Percentiles rank a stretch among this genome's conserved stretches.
Conservation (phyloP, 495 filamentous ascomycete genomes). For the Durotheca rogersii region DNA sequence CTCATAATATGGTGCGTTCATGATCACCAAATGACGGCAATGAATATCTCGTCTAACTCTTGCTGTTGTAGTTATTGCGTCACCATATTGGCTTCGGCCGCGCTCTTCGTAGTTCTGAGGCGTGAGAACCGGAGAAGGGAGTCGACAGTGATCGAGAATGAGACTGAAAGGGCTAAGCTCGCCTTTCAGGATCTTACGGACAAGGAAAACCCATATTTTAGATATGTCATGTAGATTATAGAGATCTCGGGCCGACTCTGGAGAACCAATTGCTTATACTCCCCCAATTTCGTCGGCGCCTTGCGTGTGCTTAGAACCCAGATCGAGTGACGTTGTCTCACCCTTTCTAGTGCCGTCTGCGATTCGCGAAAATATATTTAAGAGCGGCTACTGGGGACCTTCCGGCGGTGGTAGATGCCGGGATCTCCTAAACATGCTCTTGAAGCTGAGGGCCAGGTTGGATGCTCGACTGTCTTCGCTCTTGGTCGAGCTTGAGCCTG, state of each 20-base stretch:
- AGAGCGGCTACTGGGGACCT: conserved; percentile 1
- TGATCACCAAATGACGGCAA: neutral
- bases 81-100: conserved; percentile 55
- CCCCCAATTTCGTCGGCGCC: too few relatives aligned
- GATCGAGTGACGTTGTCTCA: too few relatives aligned
- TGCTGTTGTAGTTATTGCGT: conserved; percentile 60
- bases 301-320: too few relatives aligned
- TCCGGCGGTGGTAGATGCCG: conserved; percentile 10
- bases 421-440: conserved; percentile 11
- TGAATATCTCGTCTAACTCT: conserved; percentile 9
- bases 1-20: conserved; percentile 65
- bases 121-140: conserved; percentile 58
- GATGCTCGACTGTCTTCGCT: conserved; percentile 17
- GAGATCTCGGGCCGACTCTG: too few relatives aligned
- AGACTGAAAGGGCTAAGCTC: conserved; percentile 60
- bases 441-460: conserved; percentile 13
- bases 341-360: too few relatives aligned
- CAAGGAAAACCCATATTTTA: conserved; percentile 71
- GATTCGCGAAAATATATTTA: too few relatives aligned
- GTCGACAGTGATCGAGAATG: conserved; percentile 51
- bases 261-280: too few relatives aligned
- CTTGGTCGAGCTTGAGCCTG: conserved; percentile 6
- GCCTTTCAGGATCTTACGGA: conserved; percentile 76
- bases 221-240: conserved; percentile 58
- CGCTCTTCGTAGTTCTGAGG: conserved; percentile 58